phyloP scores from a whole-genome alignment of 2,329 filamentous ascomycete species.

The Myriosclerotinia duriaeana region DNA sequence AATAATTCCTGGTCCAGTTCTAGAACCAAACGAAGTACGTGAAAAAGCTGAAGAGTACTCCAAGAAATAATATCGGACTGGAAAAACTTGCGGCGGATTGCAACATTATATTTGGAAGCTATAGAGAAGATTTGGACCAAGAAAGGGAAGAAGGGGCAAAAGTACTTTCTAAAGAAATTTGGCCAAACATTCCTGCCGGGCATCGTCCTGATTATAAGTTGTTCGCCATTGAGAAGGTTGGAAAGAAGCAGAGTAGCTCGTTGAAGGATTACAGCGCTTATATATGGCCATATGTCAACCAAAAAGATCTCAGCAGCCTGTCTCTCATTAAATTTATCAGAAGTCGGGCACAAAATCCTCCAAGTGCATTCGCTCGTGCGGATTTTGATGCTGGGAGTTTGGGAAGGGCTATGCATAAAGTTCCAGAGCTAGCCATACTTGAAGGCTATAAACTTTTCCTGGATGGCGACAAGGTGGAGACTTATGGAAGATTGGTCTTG shows the following conservation, averaged over 20 bases:
- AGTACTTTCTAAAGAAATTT: neutral
- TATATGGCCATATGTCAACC: neutral
- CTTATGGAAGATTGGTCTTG: neutral
- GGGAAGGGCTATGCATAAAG: neutral
- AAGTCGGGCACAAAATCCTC: neutral
- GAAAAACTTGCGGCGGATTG: neutral
- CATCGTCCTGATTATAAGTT: slow-evolving; percentile 2
- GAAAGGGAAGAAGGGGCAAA: neutral
- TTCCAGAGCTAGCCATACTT: neutral
- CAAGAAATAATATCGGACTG: neutral
- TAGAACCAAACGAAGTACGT: too few species aligned
- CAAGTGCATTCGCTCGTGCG: slow-evolving; percentile 6
- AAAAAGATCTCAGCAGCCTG: neutral
- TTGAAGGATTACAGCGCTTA: neutral
- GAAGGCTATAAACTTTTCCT: neutral
- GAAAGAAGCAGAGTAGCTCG: neutral
- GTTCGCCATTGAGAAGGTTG: neutral
- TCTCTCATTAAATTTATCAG: neutral
- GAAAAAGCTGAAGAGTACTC: too few species aligned
- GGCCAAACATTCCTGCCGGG: slow-evolving; percentile 1
- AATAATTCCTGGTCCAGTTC: too few species aligned
- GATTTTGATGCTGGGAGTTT: neutral
- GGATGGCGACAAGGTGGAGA: neutral
- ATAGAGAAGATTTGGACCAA: neutral
- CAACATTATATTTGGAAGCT: neutral